These are phyloP conservation scores for Globisporangium paroecandrum DNA, from an alignment of 352 stramenopile species.

Conservation along the genomic window DNA sequence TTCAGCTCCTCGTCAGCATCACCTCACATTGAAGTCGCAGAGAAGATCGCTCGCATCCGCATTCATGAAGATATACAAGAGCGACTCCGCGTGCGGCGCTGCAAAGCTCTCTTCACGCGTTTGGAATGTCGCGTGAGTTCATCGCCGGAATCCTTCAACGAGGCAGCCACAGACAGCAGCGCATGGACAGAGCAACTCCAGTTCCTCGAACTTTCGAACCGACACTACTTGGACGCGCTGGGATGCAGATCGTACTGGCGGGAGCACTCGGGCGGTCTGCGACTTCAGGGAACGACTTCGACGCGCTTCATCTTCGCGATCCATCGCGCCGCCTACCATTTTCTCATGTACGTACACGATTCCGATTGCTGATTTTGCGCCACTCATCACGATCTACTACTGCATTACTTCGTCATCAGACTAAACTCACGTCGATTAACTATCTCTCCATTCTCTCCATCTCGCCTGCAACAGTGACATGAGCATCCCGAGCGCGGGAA, in stretches of 20 bases:
- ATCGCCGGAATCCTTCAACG: not conserved
- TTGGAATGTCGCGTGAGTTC: constrained; percentile 26
- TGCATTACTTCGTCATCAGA: not conserved
- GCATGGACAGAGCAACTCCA: constrained; percentile 16
- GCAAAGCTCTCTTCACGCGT: constrained; percentile 28
- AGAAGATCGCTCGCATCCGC: constrained; percentile 40
- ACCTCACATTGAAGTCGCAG: constrained; percentile 2
- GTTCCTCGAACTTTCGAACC: constrained; percentile 21
- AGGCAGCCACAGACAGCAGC: not conserved
- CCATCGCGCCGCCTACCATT: constrained; percentile 35
- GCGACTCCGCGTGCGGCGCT: constrained; percentile 20
- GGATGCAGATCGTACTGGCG: constrained; percentile 40
- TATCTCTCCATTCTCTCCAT: not conserved
- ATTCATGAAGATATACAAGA: constrained; percentile 34
- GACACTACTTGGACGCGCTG: constrained; percentile 23
- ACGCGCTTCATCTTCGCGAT: constrained; percentile 35
- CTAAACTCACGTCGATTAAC: not conserved
- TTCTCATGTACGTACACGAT: constrained; percentile 40
- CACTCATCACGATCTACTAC: not conserved
- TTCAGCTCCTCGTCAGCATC: constrained; percentile 24
- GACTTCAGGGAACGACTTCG: constrained; percentile 20
- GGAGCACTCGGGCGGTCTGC: constrained; percentile 28
- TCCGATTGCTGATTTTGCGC: not conserved
- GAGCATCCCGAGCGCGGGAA: constrained; percentile 34
- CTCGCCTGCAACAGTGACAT: constrained; percentile 21